Percentiles rank a stretch among this genome's conserved stretches.
These are phyloP conservation scores for Inosperma sp. DNA, from an alignment of 768 basidiomycete species.

Conservation along the genomic window DNA sequence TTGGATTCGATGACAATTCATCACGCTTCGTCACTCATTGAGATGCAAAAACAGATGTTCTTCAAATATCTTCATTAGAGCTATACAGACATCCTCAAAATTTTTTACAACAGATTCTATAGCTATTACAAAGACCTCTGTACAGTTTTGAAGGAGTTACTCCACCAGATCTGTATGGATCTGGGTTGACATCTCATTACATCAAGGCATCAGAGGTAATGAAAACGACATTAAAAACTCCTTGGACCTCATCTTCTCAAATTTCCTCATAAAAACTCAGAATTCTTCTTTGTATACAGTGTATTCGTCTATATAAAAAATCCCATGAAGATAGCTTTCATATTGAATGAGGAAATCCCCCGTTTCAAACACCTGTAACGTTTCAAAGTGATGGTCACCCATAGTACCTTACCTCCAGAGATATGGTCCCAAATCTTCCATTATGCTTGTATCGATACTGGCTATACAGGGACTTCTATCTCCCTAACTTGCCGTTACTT, in stretches of 20 bases:
- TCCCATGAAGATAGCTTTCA: background rate
- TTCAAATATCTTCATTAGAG: background rate
- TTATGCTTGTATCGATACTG: too few species aligned
- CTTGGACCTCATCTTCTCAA: background rate
- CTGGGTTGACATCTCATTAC: background rate
- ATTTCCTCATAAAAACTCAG: background rate
- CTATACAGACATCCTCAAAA: background rate
- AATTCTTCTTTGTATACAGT: background rate
- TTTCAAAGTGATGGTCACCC: background rate
- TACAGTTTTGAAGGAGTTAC: background rate
- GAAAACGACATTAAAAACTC: background rate
- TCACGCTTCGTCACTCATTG: background rate
- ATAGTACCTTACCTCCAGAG: background rate
- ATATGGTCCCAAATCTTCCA: too few species aligned
- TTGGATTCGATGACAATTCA: too few species aligned
- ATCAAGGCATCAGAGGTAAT: background rate
- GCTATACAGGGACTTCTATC: too few species aligned
- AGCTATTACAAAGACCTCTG: background rate
- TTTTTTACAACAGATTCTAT: background rate
- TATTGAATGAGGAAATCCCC: constrained; percentile 2
- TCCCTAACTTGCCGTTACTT: too few species aligned
- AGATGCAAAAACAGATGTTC: background rate
- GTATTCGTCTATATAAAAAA: background rate
- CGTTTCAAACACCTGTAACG: background rate
- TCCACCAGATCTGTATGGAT: background rate